Base-by-base conservation (phyloP, 2,329 filamentous ascomycete species). In the Zalaria sp. region DNA sequence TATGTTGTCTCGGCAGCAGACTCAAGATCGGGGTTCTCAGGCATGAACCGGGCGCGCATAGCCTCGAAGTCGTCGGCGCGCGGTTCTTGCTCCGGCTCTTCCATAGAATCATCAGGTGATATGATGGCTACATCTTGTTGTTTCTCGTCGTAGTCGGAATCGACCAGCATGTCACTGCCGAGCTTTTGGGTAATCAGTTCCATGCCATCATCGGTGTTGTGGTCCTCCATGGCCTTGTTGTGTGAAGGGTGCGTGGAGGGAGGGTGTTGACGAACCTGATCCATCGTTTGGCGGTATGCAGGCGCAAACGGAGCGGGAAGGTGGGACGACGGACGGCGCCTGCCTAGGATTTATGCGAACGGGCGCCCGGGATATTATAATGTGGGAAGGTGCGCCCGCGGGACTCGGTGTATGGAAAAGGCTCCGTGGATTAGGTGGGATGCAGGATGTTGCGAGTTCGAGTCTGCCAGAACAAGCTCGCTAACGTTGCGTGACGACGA, bases 1-100 rank as follows among this genome's bases (percentile, higher is more conserved):
- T 83, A 61, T 52, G 81, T 66, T 34, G 72, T 72, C 58, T 94
- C 85, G 41, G 80, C 80, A 48, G 89, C 72, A 29, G 81, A 80
- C 56, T 86, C 83, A 48, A 88, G 78, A 51, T 94, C 86, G 50
- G 86, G 79, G 38, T 87, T 67, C 42, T 81, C 77, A 7, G 79
- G 77, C 45, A 96, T 73, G 50, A 87, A 77, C 49, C 81, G 67
- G 53, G 84, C 79, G 67, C 82, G 83, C 76, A 96, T 94, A 39
- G 83, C 82, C 50, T 93, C 83, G 64, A 77, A 72, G 54, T 79
- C 74, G 62, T 77, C 69, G 51, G 76, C 76, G 52, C 65, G 61
- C 43, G 66, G 64, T 44, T 72, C 69, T 31, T 50, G 46, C 35
- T 51, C 39, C 34, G 49, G 40, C 40, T 69, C 60, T 46, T 75